phyloP scores from a whole-genome alignment of 345 rosid species.

The Diplotaxis tenuifolia region DNA sequence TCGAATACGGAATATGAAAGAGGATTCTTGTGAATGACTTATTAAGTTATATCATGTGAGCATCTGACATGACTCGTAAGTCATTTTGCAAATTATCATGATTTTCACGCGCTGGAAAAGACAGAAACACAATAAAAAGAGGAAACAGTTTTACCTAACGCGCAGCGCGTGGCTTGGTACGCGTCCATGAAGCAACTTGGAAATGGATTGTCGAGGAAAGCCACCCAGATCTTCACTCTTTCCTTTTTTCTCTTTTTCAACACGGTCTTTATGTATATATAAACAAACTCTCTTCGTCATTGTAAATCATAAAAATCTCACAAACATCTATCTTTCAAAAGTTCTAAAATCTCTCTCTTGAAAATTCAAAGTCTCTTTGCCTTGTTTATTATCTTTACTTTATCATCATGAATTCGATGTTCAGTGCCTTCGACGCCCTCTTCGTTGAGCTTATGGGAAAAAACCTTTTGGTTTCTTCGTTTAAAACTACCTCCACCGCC shows the following conservation, averaged over 20 bases:
- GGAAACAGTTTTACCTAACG: not conserved
- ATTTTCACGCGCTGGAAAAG: not conserved
- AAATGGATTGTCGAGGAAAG: not conserved
- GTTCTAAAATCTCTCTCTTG: not conserved
- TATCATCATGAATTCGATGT: constrained; percentile 68
- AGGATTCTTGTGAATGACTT: not conserved
- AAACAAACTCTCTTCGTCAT: not conserved
- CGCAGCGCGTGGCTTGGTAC: not conserved
- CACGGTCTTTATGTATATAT: constrained; percentile 21
- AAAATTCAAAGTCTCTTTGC: not conserved
- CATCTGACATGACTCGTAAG: not conserved
- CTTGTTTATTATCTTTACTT: not conserved
- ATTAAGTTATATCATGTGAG: not conserved
- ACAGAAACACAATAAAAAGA: not conserved
- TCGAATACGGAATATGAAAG: not conserved
- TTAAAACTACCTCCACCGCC: not conserved
- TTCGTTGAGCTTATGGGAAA: constrained; percentile 59
- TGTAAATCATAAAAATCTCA: constrained; percentile 4
- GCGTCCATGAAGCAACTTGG: constrained; percentile 23
- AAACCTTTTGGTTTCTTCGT: constrained; percentile 30
- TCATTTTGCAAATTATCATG: not conserved
- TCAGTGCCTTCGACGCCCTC: constrained; percentile 66
- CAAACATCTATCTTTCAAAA: not conserved
- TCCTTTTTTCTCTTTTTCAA: constrained; percentile 1
- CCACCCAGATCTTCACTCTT: constrained; percentile 23